Evolutionary conservation across 1,284 basidiomycete genomes (phyloP).

Genomic region (Papiliotrema fonsecae): DNA sequence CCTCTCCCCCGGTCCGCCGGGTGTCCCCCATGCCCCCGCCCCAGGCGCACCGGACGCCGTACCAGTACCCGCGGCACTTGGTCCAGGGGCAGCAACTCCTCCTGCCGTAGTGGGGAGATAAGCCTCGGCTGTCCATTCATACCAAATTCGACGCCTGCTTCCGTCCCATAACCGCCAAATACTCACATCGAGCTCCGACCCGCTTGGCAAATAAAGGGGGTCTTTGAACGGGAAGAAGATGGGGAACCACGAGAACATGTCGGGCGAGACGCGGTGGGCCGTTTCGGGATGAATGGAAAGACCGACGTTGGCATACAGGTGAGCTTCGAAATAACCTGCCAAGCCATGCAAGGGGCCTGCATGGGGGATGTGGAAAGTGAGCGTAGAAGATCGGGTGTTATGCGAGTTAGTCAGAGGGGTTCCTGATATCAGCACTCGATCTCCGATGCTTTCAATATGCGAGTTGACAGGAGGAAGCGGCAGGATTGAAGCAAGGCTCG

Average conservation of each 20-base stretch:
- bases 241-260: conserved; percentile 99
- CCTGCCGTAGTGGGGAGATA: conserved; percentile 57
- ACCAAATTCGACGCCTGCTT: conserved; percentile 73
- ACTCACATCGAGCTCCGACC: conserved; percentile 85
- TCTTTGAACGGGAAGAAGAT: conserved; percentile 94
- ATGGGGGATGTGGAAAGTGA: conserved; percentile 90
- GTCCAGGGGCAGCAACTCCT: not conserved
- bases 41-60: not conserved
- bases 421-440: conserved; percentile 51
- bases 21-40: not conserved
- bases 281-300: conserved; percentile 91
- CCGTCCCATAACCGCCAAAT: conserved; percentile 90
- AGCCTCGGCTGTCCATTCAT: conserved; percentile 95
- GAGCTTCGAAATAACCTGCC: conserved; percentile 96
- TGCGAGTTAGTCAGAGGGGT: conserved; percentile 81
- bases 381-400: conserved; percentile 70
- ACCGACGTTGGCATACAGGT: conserved; percentile 80
- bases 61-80: not conserved
- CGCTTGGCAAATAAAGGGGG: conserved; percentile 86
- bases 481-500: no score
- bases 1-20: not conserved
- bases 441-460: no score
- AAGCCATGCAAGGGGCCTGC: conserved; percentile 94
- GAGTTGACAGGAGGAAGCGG: no score
- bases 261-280: conserved; percentile 73